Evolutionary conservation across 2,329 filamentous ascomycete genomes (phyloP).

Genomic region (Aspergillus sp.): DNA sequence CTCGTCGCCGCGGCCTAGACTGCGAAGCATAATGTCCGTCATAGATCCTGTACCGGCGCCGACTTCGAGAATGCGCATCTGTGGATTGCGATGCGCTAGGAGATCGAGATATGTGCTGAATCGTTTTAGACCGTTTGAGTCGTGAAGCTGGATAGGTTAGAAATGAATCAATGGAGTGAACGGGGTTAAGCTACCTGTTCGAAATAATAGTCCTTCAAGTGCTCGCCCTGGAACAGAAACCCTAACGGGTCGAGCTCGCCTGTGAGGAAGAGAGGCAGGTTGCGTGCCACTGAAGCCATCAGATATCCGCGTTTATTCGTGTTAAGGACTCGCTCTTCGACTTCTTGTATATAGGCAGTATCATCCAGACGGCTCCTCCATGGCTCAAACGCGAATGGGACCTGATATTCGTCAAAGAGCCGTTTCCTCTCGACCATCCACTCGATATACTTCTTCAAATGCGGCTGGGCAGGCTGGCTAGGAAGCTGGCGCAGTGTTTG

Average conservation of each 20-base stretch:
- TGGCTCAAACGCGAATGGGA: neutral
- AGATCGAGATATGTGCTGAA: neutral
- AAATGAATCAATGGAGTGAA: too few species aligned
- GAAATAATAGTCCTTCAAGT: slow-evolving; percentile 3
- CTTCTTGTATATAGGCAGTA: neutral
- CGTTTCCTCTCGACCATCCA: slow-evolving; percentile 7
- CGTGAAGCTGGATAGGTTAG: neutral
- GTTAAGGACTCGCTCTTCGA: neutral
- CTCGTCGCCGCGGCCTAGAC: neutral
- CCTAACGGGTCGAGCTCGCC: slow-evolving; percentile 3
- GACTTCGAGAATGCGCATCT: slow-evolving; percentile 16
- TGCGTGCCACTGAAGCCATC: neutral
- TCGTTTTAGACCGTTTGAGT: neutral
- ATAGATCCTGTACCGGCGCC: slow-evolving; percentile 14
- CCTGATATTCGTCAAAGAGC: neutral
- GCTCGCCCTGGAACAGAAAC: neutral
- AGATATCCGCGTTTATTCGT: neutral
- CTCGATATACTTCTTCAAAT: slow-evolving; percentile 11
- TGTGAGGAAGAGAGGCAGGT: slow-evolving; percentile 1
- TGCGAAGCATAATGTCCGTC: neutral
- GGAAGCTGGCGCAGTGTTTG: neutral
- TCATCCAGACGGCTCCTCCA: slow-evolving; percentile 6
- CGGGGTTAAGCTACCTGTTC: neutral
- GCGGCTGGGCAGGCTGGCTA: neutral
- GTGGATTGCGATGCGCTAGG: slow-evolving; percentile 12